Evolutionary conservation across 768 basidiomycete genomes (phyloP).

Genomic region (Leucosporidium yakuticum): DNA sequence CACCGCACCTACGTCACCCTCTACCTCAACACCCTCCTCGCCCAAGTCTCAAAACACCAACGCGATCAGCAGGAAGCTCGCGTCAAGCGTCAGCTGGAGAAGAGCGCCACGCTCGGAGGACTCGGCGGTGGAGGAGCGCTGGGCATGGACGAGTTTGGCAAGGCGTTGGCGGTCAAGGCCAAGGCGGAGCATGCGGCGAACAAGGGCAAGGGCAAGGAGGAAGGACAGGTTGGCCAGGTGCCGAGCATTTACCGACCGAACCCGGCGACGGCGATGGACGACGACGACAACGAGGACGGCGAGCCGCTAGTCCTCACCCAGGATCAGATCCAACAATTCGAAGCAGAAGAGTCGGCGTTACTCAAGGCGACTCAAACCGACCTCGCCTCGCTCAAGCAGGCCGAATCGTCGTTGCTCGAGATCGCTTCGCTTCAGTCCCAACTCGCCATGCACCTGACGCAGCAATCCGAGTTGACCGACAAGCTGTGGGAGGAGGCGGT

Average conservation of each 20-base stretch:
- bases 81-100: slow-evolving; percentile 76
- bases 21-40: slow-evolving; percentile 75
- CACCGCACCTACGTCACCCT: slow-evolving; percentile 90
- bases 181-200: slow-evolving; percentile 6
- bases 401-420: slow-evolving; percentile 84
- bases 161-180: slow-evolving; percentile 1
- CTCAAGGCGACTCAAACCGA: slow-evolving; percentile 77
- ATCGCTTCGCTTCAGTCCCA: slow-evolving; percentile 91
- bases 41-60: slow-evolving; percentile 69
- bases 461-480: slow-evolving; percentile 87
- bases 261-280: slow-evolving; percentile 45
- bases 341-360: slow-evolving; percentile 81
- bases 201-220: slow-evolving; percentile 46
- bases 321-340: slow-evolving; percentile 87
- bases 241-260: slow-evolving; percentile 34
- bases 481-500: slow-evolving; percentile 92
- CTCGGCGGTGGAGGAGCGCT: slow-evolving; percentile 53
- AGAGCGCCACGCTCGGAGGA: slow-evolving; percentile 68
- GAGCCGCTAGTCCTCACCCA: slow-evolving; percentile 70
- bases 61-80: slow-evolving; percentile 92
- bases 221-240: slow-evolving; percentile 5
- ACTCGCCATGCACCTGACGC: slow-evolving; percentile 75
- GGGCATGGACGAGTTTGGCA: slow-evolving; percentile 41
- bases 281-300: slow-evolving; percentile 50
- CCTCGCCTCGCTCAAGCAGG: slow-evolving; percentile 80